Base-by-base conservation (phyloP, 225 moss, liverwort and hornwort species). In the Physcomitrellopsis africana region DNA sequence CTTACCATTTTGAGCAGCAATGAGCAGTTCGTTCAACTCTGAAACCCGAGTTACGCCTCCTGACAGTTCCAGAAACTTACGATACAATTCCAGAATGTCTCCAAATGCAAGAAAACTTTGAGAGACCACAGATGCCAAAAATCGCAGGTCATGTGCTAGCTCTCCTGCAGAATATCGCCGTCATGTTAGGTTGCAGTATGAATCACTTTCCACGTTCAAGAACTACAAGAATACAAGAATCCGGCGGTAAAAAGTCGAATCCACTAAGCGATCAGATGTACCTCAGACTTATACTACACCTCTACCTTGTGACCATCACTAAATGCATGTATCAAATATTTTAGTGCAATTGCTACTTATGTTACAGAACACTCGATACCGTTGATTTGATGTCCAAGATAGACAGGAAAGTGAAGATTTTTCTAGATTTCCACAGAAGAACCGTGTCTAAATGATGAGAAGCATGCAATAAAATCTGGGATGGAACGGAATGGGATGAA, bases 101-200 rank as follows among this genome's bases (percentile, higher is more conserved):
- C 91, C 91, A 85, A 91, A 91, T 3, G 88, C 91, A 77, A 91
- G 86, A 71, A 91, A 91, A 78, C 88, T 88, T 72, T 88, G 88
- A 3, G 88, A 91, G n/a, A 91, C 86, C 55, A 91, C 84, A 10
- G 88, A 84, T n/a, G 88, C 91, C 71, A 91, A 80, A 64, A 86
- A 91, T 22, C 14, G 1, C 56, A 27, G 60, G 4, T 27, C 93
- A 76, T 97, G 94, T 22, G 97, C 97, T 76, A 97, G 78, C 68
- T 94, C 84, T 78, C 93, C 97, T 96, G 86, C 58, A 79, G 41
- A 53, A 66, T n/a, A 57, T 51, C 66, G 48, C 48, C 29, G 15
- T 20, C 23, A 19, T 60, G 51, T 46, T 24, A 53, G 49, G 16
- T 17, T 27, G 65, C 57, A 43, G 57, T 60, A 60, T 15, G 12